Base-by-base conservation (phyloP, 2,329 filamentous ascomycete genomes). In the Talaromyces rugulosus region DNA sequence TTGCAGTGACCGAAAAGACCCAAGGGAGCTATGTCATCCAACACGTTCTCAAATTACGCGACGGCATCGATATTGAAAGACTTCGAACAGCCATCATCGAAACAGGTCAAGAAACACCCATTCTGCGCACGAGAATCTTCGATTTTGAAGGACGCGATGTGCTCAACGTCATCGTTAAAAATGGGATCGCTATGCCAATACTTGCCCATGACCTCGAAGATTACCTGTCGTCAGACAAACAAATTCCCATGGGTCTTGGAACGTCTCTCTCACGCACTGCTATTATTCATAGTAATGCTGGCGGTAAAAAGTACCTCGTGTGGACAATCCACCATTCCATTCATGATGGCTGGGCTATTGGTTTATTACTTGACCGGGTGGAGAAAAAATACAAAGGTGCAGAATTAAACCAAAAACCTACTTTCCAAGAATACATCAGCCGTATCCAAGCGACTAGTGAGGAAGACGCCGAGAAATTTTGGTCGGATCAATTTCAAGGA, bases 261-360 rank as follows among this genome's bases (percentile, higher is more conserved):
- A 64, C 73, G 36, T 66, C 65, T 12, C 70, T 78, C 1, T 71
- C 74, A 54, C 71, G 74, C 36, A 73, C 74, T 59, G 73, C 71
- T 4, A 71, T 78, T 47, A 64, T 78, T 5, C 40, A 44, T 36
- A 14, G 51, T 11, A 31, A 28, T 16, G 60, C 58, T 8, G 60
- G 68, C 12, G 64, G 64, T 33, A 71, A 67, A 56, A 65, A 66
- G 16, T 75, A 80, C 61, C 76, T 62, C 31, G 36, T 58, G 27
- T 51, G 52, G 27, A 62, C 60, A n/a, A 33, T 53, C 11, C 60
- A 62, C 42, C 93, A 97, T 74, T 91, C 92, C 1, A 80, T 96
- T 18, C 97, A 97, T 66, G 93, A 97, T 70, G 94, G 93, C 0
- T 92, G 88, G 85, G 96, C 92, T 2, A 82, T 97, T 8, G 80